These are phyloP conservation scores for Macrotyloma uniflorum DNA, from an alignment of 306 rosid genomes.

Conservation along the genomic window DNA sequence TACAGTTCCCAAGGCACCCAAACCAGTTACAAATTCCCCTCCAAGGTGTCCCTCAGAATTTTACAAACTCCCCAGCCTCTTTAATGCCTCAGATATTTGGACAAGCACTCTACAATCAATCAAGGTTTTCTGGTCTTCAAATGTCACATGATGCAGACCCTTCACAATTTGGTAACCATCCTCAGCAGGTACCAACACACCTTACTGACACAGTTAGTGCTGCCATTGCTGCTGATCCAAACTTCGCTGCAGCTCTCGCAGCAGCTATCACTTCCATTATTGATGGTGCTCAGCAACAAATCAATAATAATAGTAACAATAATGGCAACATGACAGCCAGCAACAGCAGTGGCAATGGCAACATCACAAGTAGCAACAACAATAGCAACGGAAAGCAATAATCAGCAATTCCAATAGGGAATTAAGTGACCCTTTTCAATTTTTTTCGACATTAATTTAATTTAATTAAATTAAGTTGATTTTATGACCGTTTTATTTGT, in stretches of 20 bases:
- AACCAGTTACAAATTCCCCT: constrained; percentile 56
- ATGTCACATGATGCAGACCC: constrained; percentile 50
- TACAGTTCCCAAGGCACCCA: constrained; percentile 49
- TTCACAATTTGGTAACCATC: constrained; percentile 33
- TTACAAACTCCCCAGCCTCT: constrained; percentile 41
- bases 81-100: constrained; percentile 61
- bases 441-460: neutral
- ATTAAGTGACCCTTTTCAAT: constrained; percentile 1
- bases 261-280: constrained; percentile 70
- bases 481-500: constrained; percentile 18
- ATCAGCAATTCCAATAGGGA: constrained; percentile 40
- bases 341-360: constrained; percentile 46
- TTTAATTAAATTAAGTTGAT: constrained; percentile 22
- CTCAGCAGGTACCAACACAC: constrained; percentile 36
- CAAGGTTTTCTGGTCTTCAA: constrained; percentile 73
- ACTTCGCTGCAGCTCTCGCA: constrained; percentile 66
- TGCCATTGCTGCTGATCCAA: constrained; percentile 80
- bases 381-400: constrained; percentile 42
- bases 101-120: constrained; percentile 62
- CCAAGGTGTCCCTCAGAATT: constrained; percentile 37
- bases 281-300: constrained; percentile 50
- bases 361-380: constrained; percentile 37
- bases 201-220: constrained; percentile 57
- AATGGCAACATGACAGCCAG: constrained; percentile 8
- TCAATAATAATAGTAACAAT: constrained; percentile 3